Conservation (phyloP, 495 filamentous ascomycete genomes). For the Tetracladium setigerum region DNA sequence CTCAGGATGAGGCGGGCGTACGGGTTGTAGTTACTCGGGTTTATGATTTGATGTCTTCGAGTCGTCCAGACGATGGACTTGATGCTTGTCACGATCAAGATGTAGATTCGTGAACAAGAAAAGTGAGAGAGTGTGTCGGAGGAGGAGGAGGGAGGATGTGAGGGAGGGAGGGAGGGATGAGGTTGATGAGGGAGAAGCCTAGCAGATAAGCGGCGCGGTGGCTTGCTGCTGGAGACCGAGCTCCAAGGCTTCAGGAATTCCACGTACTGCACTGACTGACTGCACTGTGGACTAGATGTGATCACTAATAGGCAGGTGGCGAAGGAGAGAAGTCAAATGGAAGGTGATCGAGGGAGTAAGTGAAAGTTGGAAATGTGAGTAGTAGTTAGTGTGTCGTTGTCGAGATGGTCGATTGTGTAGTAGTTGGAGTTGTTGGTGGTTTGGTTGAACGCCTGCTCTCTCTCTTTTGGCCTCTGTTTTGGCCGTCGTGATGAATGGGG, state of each 20-base stretch:
- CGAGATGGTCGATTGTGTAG: too few species aligned
- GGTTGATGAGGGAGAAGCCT: conserved; percentile 6
- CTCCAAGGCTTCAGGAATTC: not conserved
- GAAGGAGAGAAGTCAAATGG: too few species aligned
- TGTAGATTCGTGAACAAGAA: not conserved
- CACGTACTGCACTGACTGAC: too few species aligned
- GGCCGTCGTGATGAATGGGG: too few species aligned
- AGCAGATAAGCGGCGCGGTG: conserved; percentile 2
- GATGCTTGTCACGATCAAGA: conserved; percentile 2
- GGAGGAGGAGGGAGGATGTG: conserved; percentile 4
- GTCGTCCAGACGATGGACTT: not conserved
- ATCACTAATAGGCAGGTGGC: too few species aligned
- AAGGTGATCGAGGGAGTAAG: too few species aligned
- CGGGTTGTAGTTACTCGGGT: not conserved
- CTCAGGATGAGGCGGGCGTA: conserved; percentile 8
- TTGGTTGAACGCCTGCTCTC: too few species aligned
- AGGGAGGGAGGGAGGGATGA: not conserved
- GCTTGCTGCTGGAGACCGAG: not conserved
- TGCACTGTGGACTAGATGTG: too few species aligned
- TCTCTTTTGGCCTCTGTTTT: too few species aligned
- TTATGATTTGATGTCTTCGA: conserved; percentile 6
- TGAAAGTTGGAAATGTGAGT: too few species aligned
- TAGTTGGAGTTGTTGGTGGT: too few species aligned
- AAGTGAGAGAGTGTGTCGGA: conserved; percentile 3
- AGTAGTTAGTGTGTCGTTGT: too few species aligned